phyloP scores from a whole-genome alignment of 2,329 filamentous ascomycete genomes.

The Cercospora canescens region DNA sequence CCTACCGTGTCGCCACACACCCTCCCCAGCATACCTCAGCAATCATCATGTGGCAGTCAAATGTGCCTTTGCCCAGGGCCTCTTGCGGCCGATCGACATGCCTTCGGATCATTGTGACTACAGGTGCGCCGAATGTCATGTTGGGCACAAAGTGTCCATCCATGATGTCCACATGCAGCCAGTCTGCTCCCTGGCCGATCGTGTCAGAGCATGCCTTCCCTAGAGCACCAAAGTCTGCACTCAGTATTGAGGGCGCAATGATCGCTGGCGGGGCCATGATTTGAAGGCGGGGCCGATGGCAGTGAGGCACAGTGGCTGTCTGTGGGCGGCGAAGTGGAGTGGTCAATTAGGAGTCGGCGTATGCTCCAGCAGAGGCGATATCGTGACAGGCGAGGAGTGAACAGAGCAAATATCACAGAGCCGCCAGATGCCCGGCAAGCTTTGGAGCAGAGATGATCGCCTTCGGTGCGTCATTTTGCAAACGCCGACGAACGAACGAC shows the following conservation, averaged over 20 bases:
- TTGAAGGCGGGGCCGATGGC: background rate
- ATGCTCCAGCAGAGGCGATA: background rate
- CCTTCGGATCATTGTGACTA: constrained; percentile 88
- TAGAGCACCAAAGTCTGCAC: constrained; percentile 89
- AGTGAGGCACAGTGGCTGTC: no score
- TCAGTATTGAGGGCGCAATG: constrained; percentile 97
- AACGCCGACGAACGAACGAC: constrained; percentile 1
- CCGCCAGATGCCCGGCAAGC: background rate
- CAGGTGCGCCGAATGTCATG: constrained; percentile 92
- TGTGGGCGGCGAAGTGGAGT: background rate
- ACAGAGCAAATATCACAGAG: background rate
- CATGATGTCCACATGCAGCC: constrained; percentile 96
- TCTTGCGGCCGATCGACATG: constrained; percentile 76
- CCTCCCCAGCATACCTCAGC: constrained; percentile 67
- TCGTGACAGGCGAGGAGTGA: background rate
- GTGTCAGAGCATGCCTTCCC: constrained; percentile 84
- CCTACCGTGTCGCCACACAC: background rate
- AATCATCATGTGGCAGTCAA: constrained; percentile 99
- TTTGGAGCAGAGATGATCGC: background rate
- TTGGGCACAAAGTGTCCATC: constrained; percentile 99
- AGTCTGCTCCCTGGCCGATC: constrained; percentile 84
- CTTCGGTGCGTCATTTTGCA: background rate
- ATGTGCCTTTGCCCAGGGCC: constrained; percentile 79
- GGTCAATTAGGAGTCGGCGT: background rate
- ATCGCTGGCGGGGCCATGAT: constrained; percentile 87